phyloP scores from a whole-genome alignment of 2,329 filamentous ascomycete genomes.

The Aschersonia sp. region DNA sequence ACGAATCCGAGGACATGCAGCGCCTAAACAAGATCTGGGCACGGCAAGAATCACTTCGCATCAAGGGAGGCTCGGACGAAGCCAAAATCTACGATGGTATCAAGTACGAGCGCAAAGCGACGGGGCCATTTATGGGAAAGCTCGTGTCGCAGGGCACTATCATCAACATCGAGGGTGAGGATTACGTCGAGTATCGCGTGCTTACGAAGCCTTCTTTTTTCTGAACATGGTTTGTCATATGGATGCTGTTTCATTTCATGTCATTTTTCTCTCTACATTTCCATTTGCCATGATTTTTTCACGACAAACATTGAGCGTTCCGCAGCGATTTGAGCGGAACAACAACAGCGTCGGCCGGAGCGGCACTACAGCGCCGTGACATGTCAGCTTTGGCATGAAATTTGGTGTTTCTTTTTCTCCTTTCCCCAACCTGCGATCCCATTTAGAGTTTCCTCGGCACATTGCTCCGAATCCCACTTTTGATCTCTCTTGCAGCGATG shows the following conservation, averaged over 20 bases:
- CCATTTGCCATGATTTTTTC: neutral
- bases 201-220: constrained; percentile 50
- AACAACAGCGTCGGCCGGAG: too few species aligned
- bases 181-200: constrained; percentile 52
- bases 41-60: constrained; percentile 32
- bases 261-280: too few species aligned
- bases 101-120: constrained; percentile 48
- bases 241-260: too few species aligned
- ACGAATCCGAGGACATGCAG: constrained; percentile 32
- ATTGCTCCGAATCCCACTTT: too few species aligned
- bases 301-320: neutral
- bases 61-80: constrained; percentile 29
- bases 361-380: too few species aligned
- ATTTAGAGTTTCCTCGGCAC: too few species aligned
- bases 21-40: constrained; percentile 42
- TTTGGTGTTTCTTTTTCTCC: too few species aligned
- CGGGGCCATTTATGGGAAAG: constrained; percentile 45
- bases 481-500: too few species aligned
- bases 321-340: too few species aligned
- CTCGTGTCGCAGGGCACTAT: constrained; percentile 48
- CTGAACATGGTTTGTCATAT: constrained; percentile 12
- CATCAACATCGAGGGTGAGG: constrained; percentile 50
- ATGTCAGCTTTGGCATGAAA: too few species aligned
- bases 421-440: too few species aligned
- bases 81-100: constrained; percentile 43